These are phyloP conservation scores for Aspergillus sclerotialis DNA, from an alignment of 2,329 filamentous ascomycete genomes.

Conservation along the genomic window DNA sequence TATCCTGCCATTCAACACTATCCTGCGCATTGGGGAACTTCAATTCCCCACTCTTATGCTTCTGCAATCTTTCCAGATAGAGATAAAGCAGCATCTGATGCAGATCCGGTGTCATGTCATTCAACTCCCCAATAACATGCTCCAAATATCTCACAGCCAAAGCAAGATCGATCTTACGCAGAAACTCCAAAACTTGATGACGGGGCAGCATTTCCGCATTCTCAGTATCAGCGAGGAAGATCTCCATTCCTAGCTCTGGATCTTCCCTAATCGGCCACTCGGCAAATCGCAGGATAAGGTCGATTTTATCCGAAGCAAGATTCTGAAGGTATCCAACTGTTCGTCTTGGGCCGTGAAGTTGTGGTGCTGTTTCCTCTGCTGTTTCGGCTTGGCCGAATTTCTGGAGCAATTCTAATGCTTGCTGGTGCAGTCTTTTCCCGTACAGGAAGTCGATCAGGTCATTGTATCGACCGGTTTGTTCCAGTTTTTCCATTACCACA, in stretches of 20 bases:
- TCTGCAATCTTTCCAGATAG: slow-evolving; percentile 52
- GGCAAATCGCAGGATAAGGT: slow-evolving; percentile 84
- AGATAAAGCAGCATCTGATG: slow-evolving; percentile 77
- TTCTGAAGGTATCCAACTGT: slow-evolving; percentile 89
- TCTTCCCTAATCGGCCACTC: slow-evolving; percentile 75
- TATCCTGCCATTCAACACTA: slow-evolving; percentile 55
- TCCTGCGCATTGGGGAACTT: slow-evolving; percentile 35
- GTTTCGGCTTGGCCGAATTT: slow-evolving; percentile 63
- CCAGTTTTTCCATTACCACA: slow-evolving; percentile 86
- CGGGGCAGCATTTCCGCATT: slow-evolving; percentile 87
- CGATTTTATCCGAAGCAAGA: slow-evolving; percentile 77
- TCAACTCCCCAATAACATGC: slow-evolving; percentile 80
- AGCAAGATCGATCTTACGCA: slow-evolving; percentile 60
- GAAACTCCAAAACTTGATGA: slow-evolving; percentile 65
- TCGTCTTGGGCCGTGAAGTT: slow-evolving; percentile 70
- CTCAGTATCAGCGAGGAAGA: slow-evolving; percentile 88
- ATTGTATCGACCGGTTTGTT: slow-evolving; percentile 81
- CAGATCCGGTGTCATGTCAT: slow-evolving; percentile 76
- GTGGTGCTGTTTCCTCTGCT: slow-evolving; percentile 33
- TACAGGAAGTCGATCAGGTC: slow-evolving; percentile 97
- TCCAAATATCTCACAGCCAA: slow-evolving; percentile 81
- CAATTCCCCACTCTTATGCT: slow-evolving; percentile 27
- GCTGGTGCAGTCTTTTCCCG: slow-evolving; percentile 84
- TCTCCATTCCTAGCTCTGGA: slow-evolving; percentile 74
- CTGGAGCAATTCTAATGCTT: slow-evolving; percentile 73